A percentile compares a stretch with the other conserved stretches of the same genome.
phyloP scores from a whole-genome alignment of 73 alveolate genomes.

The Blepharisma japonicum region DNA sequence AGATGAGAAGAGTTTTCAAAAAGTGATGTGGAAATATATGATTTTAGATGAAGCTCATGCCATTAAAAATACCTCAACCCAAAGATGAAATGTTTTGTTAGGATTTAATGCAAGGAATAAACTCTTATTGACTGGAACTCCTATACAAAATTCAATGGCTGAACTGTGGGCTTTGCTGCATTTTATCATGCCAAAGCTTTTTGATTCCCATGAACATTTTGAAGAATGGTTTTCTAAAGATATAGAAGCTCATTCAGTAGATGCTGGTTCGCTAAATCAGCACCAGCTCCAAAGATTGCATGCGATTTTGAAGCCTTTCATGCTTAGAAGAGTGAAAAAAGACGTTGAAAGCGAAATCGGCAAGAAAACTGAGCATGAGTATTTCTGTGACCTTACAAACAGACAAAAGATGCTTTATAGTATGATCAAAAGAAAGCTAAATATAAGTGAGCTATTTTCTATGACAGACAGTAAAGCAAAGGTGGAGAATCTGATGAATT shows the following conservation, averaged over 20 bases:
- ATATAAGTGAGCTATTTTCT: constrained; percentile 87
- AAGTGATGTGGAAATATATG: constrained; percentile 80
- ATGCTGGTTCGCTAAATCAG: constrained; percentile 86
- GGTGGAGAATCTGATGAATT: constrained; percentile 88
- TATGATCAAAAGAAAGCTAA: constrained; percentile 84
- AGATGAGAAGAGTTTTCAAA: constrained; percentile 75
- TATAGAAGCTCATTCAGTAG: constrained; percentile 93
- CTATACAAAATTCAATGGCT: constrained; percentile 98
- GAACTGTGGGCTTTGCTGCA: constrained; percentile 99
- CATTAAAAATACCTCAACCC: constrained; percentile 90
- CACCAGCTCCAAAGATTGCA: constrained; percentile 92
- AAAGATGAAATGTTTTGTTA: constrained; percentile 72
- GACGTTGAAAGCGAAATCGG: constrained; percentile 99
- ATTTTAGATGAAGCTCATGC: constrained; percentile 98
- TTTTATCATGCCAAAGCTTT: constrained; percentile 96
- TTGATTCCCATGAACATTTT: constrained; percentile 95
- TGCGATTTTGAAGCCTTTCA: constrained; percentile 95
- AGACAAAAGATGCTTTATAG: constrained; percentile 86
- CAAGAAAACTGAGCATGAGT: constrained; percentile 86
- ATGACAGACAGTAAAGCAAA: constrained; percentile 84
- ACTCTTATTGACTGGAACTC: constrained; percentile 96
- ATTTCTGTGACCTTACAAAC: constrained; percentile 89
- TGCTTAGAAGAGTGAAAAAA: constrained; percentile 90
- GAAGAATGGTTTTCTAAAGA: constrained; percentile 99
- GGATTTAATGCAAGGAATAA: constrained; percentile 93